A percentile compares a stretch with the other conserved stretches of the same genome.
Conservation (phyloP, 2,329 filamentous ascomycete genomes). For the Samsoniella hepiali region DNA sequence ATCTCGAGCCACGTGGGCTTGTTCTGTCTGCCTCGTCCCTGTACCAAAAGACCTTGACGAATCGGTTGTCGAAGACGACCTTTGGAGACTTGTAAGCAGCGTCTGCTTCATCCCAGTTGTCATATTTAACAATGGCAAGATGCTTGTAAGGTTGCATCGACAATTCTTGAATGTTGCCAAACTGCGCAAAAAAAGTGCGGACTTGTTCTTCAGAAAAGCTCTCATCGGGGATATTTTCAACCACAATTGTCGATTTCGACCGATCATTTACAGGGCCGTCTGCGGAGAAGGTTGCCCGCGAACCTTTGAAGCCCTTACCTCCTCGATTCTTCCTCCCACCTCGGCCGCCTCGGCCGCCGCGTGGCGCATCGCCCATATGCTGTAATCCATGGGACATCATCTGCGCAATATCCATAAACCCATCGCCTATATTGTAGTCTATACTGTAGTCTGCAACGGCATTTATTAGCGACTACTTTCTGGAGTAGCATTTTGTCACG, state of each 20-base stretch:
- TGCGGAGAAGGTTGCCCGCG: slow-evolving; percentile 59
- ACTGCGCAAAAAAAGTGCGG: slow-evolving; percentile 66
- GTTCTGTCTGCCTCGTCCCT: slow-evolving; percentile 48
- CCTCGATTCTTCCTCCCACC: slow-evolving; percentile 30
- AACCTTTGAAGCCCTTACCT: slow-evolving; percentile 33
- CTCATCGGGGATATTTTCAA: slow-evolving; percentile 75
- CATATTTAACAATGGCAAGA: slow-evolving; percentile 67
- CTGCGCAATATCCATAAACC: slow-evolving; percentile 8
- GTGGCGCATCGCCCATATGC: neutral
- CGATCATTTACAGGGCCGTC: slow-evolving; percentile 61
- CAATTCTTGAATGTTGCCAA: slow-evolving; percentile 63
- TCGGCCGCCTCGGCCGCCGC: neutral
- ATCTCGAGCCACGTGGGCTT: slow-evolving; percentile 27
- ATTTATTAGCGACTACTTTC: neutral
- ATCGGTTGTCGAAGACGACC: slow-evolving; percentile 79
- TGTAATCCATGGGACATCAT: neutral
- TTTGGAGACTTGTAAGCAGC: slow-evolving; percentile 74
- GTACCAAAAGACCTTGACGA: slow-evolving; percentile 81
- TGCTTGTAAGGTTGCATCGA: slow-evolving; percentile 64
- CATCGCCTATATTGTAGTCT: slow-evolving; percentile 7
- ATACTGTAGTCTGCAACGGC: too few species aligned
- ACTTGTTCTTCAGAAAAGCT: slow-evolving; percentile 64
- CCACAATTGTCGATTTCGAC: slow-evolving; percentile 65
- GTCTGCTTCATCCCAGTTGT: slow-evolving; percentile 62
- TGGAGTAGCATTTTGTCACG: neutral